Evolutionary conservation across 331 rosid species (phyloP).

Genomic region (Pyrus hybrid): DNA sequence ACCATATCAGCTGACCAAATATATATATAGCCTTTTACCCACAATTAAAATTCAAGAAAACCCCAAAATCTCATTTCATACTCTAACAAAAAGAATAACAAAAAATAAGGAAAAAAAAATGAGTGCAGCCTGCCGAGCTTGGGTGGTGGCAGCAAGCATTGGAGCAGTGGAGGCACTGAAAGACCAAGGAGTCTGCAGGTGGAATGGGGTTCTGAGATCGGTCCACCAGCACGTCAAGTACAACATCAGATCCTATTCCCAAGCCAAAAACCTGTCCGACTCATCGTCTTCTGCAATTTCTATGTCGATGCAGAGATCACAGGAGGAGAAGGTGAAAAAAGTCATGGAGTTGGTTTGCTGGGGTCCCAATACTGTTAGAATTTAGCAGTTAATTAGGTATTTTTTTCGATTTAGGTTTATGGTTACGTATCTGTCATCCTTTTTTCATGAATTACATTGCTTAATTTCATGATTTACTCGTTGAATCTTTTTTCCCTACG

Average conservation of each 20-base stretch:
- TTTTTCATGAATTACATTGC: not conserved
- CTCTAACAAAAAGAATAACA: not conserved
- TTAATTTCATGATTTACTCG: not conserved
- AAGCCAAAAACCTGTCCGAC: conserved; percentile 38
- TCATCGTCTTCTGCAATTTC: conserved; percentile 34
- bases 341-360: conserved; percentile 61
- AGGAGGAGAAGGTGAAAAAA: conserved; percentile 45
- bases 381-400: conserved; percentile 8
- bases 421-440: not conserved
- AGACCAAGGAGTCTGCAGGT: conserved; percentile 90
- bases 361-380: conserved; percentile 67
- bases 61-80: not conserved
- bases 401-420: not conserved
- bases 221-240: conserved; percentile 58
- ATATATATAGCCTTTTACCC: not conserved
- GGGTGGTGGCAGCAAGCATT: conserved; percentile 75
- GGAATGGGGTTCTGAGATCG: conserved; percentile 61
- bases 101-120: not conserved
- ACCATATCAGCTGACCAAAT: not conserved
- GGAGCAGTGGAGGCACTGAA: conserved; percentile 72
- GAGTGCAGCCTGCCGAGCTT: conserved; percentile 48
- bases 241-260: conserved; percentile 52
- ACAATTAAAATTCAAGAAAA: not conserved
- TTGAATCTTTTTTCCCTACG: not conserved
- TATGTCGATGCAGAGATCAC: conserved; percentile 23